Evolutionary conservation across 495 filamentous ascomycete species (phyloP), one percentile per base, ranked within the genome.

Genomic region (Cenococcum geophilum): DNA sequence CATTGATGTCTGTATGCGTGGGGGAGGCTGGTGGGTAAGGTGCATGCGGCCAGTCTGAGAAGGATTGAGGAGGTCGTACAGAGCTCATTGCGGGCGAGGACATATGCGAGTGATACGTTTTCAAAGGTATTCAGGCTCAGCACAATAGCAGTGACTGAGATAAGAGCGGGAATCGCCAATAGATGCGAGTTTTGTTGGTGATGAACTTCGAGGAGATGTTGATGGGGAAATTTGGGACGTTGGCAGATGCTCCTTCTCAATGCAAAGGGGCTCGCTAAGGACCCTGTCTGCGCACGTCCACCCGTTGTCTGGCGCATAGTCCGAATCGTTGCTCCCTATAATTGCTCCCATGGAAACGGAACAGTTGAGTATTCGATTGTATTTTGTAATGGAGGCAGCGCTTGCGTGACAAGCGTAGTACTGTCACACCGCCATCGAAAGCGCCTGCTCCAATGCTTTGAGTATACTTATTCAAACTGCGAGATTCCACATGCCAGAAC

Each of bases 191-290:
- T 16, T 48, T 61, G 65, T 62, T 57, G 55, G 59, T 57, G 64
- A 55, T 60, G 60, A 34, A 43, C 60, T 57, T 64, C 14, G 40
- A 45, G 40, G 66, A 62, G 61, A 25, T 64, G 65, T 64, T 50
- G 61, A 57, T 55, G 57, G 53, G 61, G 63, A 68, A 68, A 68
- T 68, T 68, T 68, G 57, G 61, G 64, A 63, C 60, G 64, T 60
- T 60, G 64, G 56, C 60, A 64, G 61, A 32, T 50, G 57, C 61
- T 63, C 55, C 60, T 60, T 59, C 59, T 61, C 66, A 48, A 68
- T 61, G 65, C 65, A 68, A 68, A 68, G 65, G 65, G 65, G 65
- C 61, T 68, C 65, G 61, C 65, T 68, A 68, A 58, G 51, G 27
- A 6, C 27, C 40, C 40, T 45, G 40, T 45, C 40, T 36, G 12